Conservation (phyloP, 1,139 yeast species). For the Groenewaldozyma auringiensis region DNA sequence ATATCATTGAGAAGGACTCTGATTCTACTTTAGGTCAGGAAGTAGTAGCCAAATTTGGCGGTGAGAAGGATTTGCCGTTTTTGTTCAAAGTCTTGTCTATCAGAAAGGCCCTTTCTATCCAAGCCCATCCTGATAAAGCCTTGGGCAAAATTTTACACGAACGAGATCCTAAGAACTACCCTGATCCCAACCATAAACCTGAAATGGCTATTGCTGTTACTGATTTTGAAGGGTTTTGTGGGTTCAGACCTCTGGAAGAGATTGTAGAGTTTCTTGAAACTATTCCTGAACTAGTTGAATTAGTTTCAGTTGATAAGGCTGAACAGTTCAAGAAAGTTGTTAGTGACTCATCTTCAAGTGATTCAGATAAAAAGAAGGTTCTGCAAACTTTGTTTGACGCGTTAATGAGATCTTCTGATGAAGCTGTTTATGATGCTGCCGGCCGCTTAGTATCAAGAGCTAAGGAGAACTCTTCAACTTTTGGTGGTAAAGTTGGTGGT, state of each 20-base stretch:
- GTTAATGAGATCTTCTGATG: conserved; percentile 72
- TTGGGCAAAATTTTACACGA: conserved; percentile 71
- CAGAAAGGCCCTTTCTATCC: conserved; percentile 86
- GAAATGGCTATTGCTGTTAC: conserved; percentile 99
- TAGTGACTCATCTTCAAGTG: conserved; percentile 39
- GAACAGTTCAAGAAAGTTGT: conserved; percentile 41
- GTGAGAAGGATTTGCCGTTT: conserved; percentile 64
- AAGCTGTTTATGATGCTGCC: conserved; percentile 47
- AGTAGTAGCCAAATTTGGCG: conserved; percentile 61
- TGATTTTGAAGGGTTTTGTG: conserved; percentile 94
- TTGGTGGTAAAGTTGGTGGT: conserved; percentile 34
- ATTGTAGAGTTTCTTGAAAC: conserved; percentile 57
- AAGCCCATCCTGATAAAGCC: conserved; percentile 94
- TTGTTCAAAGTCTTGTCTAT: conserved; percentile 89
- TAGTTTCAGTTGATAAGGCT: conserved; percentile 59
- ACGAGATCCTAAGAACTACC: conserved; percentile 86
- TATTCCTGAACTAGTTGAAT: conserved; percentile 65
- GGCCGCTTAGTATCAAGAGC: conserved; percentile 57
- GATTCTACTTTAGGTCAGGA: conserved; percentile 41
- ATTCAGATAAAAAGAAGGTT: conserved; percentile 39
- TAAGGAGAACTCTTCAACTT: conserved; percentile 27
- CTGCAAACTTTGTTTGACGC: conserved; percentile 69
- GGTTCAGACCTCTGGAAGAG: conserved; percentile 84
- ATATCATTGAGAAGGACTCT: conserved; percentile 57
- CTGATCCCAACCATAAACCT: conserved; percentile 97